A percentile compares a stretch with the other conserved stretches of the same genome.
phyloP scores from a whole-genome alignment of 768 basidiomycete genomes.

The Leccinum variicolor region DNA sequence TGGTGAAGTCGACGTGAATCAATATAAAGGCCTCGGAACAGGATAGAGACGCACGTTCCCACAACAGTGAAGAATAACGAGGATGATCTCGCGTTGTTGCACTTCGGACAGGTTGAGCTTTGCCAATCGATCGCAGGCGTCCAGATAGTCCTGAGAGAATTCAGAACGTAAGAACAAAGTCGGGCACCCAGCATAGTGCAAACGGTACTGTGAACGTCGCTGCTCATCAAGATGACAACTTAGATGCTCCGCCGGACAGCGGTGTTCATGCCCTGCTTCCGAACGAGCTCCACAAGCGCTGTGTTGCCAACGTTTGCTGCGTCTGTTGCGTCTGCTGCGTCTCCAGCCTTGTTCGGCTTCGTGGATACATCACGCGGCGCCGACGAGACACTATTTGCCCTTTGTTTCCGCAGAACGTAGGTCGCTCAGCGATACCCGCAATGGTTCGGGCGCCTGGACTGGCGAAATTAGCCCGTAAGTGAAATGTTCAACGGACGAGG shows the following conservation, averaged over 20 bases:
- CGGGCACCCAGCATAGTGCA: not conserved
- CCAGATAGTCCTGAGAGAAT: conserved; percentile 81
- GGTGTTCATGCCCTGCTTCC: conserved; percentile 98
- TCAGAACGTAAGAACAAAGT: not conserved
- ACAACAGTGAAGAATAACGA: conserved; percentile 89
- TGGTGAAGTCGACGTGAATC: conserved; percentile 66
- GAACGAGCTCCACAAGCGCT: conserved; percentile 72
- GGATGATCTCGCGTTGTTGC: conserved; percentile 93
- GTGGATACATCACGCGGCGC: conserved; percentile 68
- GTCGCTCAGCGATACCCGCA: conserved; percentile 82
- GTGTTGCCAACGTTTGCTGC: conserved; percentile 33
- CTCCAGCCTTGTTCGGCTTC: conserved; percentile 20
- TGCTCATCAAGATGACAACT: conserved; percentile 94
- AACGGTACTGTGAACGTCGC: conserved; percentile 59
- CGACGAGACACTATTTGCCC: conserved; percentile 99
- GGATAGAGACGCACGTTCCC: conserved; percentile 63
- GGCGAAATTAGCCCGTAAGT: conserved; percentile 28
- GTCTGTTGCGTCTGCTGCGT: conserved; percentile 41
- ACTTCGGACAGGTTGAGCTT: conserved; percentile 82
- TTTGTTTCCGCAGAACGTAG: conserved; percentile 77
- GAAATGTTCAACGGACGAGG: not conserved
- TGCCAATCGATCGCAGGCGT: conserved; percentile 87
- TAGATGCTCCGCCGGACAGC: conserved; percentile 89
- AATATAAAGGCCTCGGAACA: not conserved
- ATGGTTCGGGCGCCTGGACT: conserved; percentile 83